Conservation (phyloP, 305 asterid genomes). For the Solanum hybrid region DNA sequence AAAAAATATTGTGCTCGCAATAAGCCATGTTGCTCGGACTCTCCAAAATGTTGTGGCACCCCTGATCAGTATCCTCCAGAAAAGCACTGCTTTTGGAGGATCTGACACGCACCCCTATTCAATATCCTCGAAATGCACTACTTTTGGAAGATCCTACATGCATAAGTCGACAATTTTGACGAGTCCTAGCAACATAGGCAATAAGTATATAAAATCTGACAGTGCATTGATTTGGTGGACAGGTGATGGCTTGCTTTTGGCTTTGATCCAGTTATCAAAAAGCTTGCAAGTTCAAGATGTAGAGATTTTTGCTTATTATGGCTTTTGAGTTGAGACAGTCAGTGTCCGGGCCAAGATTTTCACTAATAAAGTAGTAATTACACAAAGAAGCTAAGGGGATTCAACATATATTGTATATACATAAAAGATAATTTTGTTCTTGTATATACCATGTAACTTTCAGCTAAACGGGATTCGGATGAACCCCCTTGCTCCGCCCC, state of each 20-base stretch:
- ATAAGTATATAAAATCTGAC: not conserved
- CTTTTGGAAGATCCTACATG: not conserved
- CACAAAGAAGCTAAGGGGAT: not conserved
- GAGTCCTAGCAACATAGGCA: not conserved
- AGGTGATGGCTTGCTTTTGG: constrained; percentile 81
- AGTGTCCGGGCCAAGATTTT: not conserved
- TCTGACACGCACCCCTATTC: not conserved
- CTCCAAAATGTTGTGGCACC: not conserved
- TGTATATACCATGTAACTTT: not conserved
- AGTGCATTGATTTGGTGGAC: constrained; percentile 10
- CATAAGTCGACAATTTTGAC: not conserved
- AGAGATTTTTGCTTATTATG: not conserved
- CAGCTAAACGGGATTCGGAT: not conserved
- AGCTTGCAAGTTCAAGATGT: not conserved
- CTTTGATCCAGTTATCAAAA: constrained; percentile 27
- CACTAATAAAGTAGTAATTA: not conserved
- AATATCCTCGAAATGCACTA: not conserved
- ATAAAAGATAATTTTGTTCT: not conserved
- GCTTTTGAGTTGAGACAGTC: not conserved
- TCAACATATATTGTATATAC: not conserved
- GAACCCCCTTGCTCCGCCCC: not conserved
- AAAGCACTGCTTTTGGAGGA: not conserved
- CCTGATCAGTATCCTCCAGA: not conserved
- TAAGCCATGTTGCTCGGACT: not conserved
- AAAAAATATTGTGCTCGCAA: not conserved